Base-by-base conservation (phyloP, 2,329 filamentous ascomycete species). In the Thelonectria rubi region DNA sequence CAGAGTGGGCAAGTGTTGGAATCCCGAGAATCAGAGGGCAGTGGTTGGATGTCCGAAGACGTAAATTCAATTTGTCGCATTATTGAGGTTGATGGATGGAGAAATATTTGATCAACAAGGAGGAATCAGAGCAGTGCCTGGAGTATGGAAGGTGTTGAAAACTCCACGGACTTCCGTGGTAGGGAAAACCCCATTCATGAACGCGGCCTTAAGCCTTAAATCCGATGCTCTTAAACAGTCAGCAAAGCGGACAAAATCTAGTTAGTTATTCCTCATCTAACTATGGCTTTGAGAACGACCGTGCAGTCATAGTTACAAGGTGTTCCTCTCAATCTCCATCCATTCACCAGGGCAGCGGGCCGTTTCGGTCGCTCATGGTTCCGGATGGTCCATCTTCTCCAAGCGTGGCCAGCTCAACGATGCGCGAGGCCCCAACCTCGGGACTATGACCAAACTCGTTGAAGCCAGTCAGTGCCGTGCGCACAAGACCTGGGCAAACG, bases 401-500 rank as follows among this genome's bases (percentile, higher is more conserved):
- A 18, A 71, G 42, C 9, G 69, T 71, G 0, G 73, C 73, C 63
- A 76, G 60, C 46, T 73, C 62, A 6, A 72, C 68, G 14, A 73
- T 60, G 30, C 64, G 60, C 47, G 62, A 53, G 2, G 74, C 71
- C 1, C 72, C 74, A 9, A 61, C 50, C 40, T 72, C 71, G 1
- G 70, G 45, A 14, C 66, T 55, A 6, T 55, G 49, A 5, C 52
- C 63, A 4, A 50, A 30, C 4, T 65, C 60, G 4, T 12, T 18
- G 39, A 53, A 69, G 3, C 47, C 58, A 34, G 55, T 73, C 26
- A 77, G 32, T 7, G 69, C 68, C 7, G 74, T 74, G 9, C 60
- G 65, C 9, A 77, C 73, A 20, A 73, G 65, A 7, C 76, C 76
- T 1, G 77, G 76, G 53, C 76, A 78, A 17, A 70, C 72, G 5